phyloP scores from a whole-genome alignment of 139 green algal species.

The Spirogloea muscicola region DNA sequence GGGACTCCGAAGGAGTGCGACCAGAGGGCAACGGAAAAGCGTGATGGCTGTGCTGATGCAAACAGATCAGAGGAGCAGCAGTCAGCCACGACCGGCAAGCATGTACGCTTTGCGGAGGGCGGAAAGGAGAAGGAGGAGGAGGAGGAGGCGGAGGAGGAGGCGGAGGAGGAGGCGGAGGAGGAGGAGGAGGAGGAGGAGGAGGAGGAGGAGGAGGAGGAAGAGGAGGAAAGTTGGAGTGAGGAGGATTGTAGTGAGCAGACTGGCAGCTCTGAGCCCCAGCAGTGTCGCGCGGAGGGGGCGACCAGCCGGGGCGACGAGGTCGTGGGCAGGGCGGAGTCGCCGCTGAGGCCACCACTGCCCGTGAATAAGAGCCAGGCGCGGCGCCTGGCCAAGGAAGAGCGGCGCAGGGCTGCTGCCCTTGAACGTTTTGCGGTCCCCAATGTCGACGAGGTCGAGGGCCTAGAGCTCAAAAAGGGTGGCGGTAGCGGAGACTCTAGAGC shows the following conservation, averaged over 20 bases:
- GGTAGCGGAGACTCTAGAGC: too few species aligned
- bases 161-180: background rate
- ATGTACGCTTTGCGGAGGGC: background rate
- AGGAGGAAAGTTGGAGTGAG: background rate
- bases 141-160: background rate
- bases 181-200: slow-evolving; percentile 6
- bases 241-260: background rate
- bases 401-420: background rate
- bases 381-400: slow-evolving; percentile 2
- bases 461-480: background rate
- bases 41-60: slow-evolving; percentile 7
- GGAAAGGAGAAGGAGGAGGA: slow-evolving; percentile 4
- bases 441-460: background rate
- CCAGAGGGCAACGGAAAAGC: slow-evolving; percentile 19
- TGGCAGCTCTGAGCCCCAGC: too few species aligned
- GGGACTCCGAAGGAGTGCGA: too few species aligned
- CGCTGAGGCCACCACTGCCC: too few species aligned
- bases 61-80: too few species aligned
- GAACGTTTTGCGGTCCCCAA: too few species aligned
- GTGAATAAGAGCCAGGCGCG: slow-evolving; percentile 20
- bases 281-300: too few species aligned
- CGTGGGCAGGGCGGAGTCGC: slow-evolving; percentile 46
- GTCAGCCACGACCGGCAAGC: too few species aligned
- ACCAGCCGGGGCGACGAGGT: too few species aligned
- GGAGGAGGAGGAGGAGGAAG: background rate